phyloP scores from a whole-genome alignment of 768 basidiomycete species.

The Lentinus tigrinus region DNA sequence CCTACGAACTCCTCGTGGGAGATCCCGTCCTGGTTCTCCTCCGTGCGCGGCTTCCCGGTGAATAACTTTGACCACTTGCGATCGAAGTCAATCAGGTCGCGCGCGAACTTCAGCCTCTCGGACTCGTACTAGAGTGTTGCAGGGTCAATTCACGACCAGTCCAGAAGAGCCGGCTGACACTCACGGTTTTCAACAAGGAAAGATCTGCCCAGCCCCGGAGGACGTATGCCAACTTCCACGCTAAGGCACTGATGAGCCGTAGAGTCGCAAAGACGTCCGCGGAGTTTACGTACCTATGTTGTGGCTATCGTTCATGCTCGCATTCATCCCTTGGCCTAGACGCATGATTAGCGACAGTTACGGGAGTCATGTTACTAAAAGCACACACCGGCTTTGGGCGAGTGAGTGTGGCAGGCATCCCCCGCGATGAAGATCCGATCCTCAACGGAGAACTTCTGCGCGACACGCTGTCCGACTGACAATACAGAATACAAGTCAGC shows the following conservation, averaged over 20 bases:
- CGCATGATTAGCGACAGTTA: background rate
- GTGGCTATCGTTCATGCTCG: slow-evolving; percentile 40
- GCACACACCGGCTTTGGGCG: slow-evolving; percentile 40
- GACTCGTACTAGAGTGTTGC: slow-evolving; percentile 41
- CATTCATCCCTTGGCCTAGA: background rate
- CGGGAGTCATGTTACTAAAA: no score
- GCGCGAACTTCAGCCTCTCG: slow-evolving; percentile 51
- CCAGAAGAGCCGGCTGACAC: slow-evolving; percentile 9
- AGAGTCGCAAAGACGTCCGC: no score
- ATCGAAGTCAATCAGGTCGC: slow-evolving; percentile 54
- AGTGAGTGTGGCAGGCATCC: slow-evolving; percentile 50
- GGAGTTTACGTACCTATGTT: no score
- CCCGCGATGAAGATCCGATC: slow-evolving; percentile 58
- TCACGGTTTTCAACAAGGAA: slow-evolving; percentile 44
- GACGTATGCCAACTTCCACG: slow-evolving; percentile 52
- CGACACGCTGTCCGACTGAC: slow-evolving; percentile 56
- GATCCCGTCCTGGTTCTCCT: slow-evolving; percentile 39
- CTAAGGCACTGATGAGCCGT: slow-evolving; percentile 22
- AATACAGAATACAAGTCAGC: background rate
- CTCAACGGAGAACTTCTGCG: slow-evolving; percentile 44
- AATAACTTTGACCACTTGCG: slow-evolving; percentile 49
- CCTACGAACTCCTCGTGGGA: slow-evolving; percentile 46
- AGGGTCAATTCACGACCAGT: background rate
- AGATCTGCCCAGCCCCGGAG: slow-evolving; percentile 45
- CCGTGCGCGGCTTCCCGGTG: slow-evolving; percentile 47